Conservation (phyloP, 176 grass and related monocot species). For the Hordeum vulgare region DNA sequence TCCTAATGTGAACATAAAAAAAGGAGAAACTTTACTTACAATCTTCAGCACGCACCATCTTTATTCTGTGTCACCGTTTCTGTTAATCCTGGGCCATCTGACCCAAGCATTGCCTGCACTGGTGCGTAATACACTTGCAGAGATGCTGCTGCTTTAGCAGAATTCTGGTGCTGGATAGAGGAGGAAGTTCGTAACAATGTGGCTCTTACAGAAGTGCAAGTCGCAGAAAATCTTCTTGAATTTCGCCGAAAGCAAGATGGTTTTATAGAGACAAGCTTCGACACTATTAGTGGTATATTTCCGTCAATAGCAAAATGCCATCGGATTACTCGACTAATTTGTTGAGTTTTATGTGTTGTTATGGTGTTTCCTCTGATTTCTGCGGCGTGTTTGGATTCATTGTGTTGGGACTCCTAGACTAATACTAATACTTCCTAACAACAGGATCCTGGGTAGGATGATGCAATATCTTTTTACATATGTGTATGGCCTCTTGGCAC, state of each 20-base stretch:
- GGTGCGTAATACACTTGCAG: constrained; percentile 39
- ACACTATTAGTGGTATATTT: constrained; percentile 94
- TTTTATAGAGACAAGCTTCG: constrained; percentile 92
- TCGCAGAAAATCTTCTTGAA: constrained; percentile 82
- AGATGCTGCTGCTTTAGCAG: constrained; percentile 90
- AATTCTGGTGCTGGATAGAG: constrained; percentile 98
- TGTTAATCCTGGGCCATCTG: constrained; percentile 8
- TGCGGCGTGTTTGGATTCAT: neutral
- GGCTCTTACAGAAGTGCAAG: constrained; percentile 66
- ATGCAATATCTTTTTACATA: neutral
- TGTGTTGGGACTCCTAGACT: too few species aligned
- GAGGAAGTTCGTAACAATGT: constrained; percentile 47
- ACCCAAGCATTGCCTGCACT: neutral
- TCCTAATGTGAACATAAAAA: neutral
- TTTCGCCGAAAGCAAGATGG: constrained; percentile 87
- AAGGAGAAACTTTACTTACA: neutral
- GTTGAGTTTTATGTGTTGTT: neutral
- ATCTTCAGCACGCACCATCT: neutral
- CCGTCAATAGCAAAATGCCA: neutral
- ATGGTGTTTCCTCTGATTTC: neutral
- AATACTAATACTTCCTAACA: too few species aligned
- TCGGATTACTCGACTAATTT: neutral
- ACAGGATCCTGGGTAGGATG: neutral
- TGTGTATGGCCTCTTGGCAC: neutral
- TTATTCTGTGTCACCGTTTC: neutral